phyloP scores from a whole-genome alignment of 371 early-diverging fungal species.

The Rhizopus arrhizus region DNA sequence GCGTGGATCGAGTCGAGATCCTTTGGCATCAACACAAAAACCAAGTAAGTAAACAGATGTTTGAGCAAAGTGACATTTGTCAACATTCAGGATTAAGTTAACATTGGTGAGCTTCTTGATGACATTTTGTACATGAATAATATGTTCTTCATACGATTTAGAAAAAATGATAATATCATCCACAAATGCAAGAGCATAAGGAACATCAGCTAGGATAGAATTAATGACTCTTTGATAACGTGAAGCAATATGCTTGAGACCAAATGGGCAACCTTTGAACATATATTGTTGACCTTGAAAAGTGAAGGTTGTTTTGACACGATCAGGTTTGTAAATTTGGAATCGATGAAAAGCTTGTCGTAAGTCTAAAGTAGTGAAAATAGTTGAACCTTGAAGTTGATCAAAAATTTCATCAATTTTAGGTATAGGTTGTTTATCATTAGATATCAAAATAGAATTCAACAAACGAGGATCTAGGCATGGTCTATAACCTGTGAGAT shows the following conservation, averaged over 20 bases:
- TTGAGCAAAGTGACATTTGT: too few species aligned
- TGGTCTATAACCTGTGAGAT: neutral
- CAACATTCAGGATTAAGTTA: too few species aligned
- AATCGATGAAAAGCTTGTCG: neutral
- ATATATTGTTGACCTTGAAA: neutral
- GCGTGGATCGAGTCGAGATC: slow-evolving; percentile 17
- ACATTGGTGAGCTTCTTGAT: too few species aligned
- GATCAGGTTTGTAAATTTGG: neutral
- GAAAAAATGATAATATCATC: neutral
- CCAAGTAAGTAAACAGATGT: neutral
- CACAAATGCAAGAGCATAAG: too few species aligned
- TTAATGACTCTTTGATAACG: too few species aligned
- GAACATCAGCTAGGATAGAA: too few species aligned
- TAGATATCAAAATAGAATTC: neutral
- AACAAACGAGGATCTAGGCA: neutral
- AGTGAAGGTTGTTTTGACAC: neutral
- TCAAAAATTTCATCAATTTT: neutral
- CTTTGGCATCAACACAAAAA: slow-evolving; percentile 14
- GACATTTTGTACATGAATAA: too few species aligned
- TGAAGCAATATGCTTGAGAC: neutral
- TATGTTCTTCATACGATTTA: too few species aligned
- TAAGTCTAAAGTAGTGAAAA: neutral
- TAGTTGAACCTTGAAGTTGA: neutral
- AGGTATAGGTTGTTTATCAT: neutral
- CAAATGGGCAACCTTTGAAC: neutral